Evolutionary conservation across 306 rosid genomes (phyloP).

Genomic region (Lithocarpus polystachyus): DNA sequence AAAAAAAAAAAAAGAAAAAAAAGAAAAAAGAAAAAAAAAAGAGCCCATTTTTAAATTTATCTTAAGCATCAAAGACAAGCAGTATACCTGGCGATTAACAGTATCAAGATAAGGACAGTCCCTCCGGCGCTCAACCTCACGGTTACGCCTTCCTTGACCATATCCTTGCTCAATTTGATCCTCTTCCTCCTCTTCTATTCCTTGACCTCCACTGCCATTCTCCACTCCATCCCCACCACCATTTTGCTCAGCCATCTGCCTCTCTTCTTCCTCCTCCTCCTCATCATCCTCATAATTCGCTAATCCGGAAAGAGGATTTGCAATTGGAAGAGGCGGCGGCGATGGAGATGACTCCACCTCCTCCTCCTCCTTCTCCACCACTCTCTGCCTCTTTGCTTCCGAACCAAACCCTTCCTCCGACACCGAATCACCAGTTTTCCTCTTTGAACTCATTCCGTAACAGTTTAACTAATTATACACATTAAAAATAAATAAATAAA

Average conservation of each 20-base stretch:
- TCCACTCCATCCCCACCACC: conserved; percentile 1
- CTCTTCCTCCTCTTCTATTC: conserved; percentile 26
- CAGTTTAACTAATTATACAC: too few species aligned
- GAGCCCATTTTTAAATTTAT: too few species aligned
- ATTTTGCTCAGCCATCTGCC: neutral
- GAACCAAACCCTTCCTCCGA: conserved; percentile 15
- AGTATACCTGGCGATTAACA: conserved; percentile 87
- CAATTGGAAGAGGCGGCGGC: conserved; percentile 20
- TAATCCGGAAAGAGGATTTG: conserved; percentile 42
- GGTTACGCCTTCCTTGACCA: conserved; percentile 46
- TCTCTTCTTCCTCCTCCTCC: conserved; percentile 31
- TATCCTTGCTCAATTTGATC: conserved; percentile 47
- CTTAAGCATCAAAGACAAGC: neutral
- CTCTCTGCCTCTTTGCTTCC: conserved; percentile 31
- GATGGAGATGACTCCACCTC: neutral
- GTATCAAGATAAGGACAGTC: conserved; percentile 97
- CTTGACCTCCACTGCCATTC: conserved; percentile 40
- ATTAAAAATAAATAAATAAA: too few species aligned
- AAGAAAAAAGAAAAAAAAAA: too few species aligned
- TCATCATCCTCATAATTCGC: conserved; percentile 48
- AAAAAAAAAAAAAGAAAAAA: too few species aligned
- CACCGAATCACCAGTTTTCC: conserved; percentile 18
- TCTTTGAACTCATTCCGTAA: conserved; percentile 29
- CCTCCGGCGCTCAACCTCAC: conserved; percentile 79
- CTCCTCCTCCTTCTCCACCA: neutral